These are phyloP conservation scores for Vaccinium macrocarpon DNA, from an alignment of 148 eudicot genomes.

Conservation along the genomic window DNA sequence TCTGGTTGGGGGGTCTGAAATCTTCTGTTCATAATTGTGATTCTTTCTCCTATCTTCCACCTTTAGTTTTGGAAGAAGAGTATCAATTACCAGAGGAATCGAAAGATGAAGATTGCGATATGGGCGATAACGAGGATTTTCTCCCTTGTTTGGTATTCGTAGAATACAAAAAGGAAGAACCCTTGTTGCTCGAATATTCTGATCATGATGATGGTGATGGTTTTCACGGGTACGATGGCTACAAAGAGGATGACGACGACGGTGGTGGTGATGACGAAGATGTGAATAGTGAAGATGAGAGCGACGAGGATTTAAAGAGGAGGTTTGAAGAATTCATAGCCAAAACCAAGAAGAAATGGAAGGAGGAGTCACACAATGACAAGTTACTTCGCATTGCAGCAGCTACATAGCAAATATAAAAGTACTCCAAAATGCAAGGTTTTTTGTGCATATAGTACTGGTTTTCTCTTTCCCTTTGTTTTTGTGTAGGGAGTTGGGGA, in stretches of 20 bases:
- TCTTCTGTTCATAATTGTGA: constrained; percentile 5
- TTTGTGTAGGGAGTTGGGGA: neutral
- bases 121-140: neutral
- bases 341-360: neutral
- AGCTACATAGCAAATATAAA: neutral
- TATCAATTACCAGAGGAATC: neutral
- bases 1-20: constrained; percentile 3
- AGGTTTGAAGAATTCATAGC: neutral
- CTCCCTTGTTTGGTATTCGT: constrained; percentile 14
- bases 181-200: neutral
- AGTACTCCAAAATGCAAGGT: neutral
- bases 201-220: neutral
- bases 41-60: neutral
- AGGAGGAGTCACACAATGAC: neutral
- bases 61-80: constrained; percentile 12
- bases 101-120: neutral
- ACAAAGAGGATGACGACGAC: neutral
- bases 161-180: constrained; percentile 11
- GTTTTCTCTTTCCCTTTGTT: neutral
- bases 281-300: neutral
- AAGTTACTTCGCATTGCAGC: neutral
- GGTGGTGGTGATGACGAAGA: neutral
- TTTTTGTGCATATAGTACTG: neutral
- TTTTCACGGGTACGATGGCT: neutral
- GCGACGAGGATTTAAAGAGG: neutral